Percentiles rank a stretch among this genome's conserved stretches.
phyloP scores from a whole-genome alignment of 495 filamentous ascomycete genomes.

The Xylaria intraflava region DNA sequence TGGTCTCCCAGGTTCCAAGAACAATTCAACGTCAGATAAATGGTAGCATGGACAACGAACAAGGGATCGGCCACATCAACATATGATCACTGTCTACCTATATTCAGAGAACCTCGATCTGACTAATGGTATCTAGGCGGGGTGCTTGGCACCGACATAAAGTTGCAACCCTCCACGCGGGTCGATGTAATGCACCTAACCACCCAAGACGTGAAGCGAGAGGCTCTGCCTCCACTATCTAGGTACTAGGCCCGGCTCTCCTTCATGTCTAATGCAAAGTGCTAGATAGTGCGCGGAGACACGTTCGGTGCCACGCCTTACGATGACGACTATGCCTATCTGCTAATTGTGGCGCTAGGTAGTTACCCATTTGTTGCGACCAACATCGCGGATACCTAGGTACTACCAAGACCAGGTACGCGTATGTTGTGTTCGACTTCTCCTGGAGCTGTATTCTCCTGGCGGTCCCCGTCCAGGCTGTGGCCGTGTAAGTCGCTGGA shows the following conservation, averaged over 20 bases:
- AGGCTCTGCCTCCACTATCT: constrained; percentile 7
- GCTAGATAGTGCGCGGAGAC: too few species aligned
- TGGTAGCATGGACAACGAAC: too few species aligned
- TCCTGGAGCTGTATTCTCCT: too few species aligned
- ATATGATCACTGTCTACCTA: background rate
- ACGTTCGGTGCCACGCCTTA: too few species aligned
- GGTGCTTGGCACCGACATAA: background rate
- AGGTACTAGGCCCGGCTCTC: background rate
- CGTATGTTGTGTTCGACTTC: too few species aligned
- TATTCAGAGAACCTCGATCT: constrained; percentile 1
- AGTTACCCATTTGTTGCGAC: too few species aligned
- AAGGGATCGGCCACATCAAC: background rate
- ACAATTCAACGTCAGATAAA: background rate
- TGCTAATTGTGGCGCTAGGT: too few species aligned
- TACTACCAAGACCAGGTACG: too few species aligned
- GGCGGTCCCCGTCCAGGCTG: too few species aligned
- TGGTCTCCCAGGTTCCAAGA: background rate
- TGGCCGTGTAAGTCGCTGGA: too few species aligned
- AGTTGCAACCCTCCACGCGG: constrained; percentile 1
- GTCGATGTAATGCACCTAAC: background rate
- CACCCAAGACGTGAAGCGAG: constrained; percentile 1
- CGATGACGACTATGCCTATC: too few species aligned
- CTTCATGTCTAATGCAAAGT: background rate
- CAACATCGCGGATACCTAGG: too few species aligned
- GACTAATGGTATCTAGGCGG: background rate